phyloP scores from a whole-genome alignment of 176 grass and related monocot species.

The Chloris gayana region DNA sequence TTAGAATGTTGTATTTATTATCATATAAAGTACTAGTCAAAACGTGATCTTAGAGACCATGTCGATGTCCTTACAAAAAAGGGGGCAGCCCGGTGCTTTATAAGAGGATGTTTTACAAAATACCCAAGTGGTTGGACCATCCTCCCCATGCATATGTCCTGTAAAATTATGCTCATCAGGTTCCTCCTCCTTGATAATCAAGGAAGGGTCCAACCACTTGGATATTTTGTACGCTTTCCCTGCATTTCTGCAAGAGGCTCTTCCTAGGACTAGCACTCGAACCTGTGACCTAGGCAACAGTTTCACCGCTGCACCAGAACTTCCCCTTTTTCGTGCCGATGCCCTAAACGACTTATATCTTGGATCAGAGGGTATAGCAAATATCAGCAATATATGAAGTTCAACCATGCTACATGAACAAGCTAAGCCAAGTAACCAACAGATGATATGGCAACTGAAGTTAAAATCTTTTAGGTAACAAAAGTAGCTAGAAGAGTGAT shows the following conservation, averaged over 20 bases:
- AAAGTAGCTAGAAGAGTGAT: constrained; percentile 15
- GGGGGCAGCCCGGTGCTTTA: too few relatives aligned
- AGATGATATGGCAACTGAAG: not conserved
- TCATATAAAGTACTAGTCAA: not conserved
- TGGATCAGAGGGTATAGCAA: not conserved
- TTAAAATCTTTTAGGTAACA: not conserved
- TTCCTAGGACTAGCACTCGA: too few relatives aligned
- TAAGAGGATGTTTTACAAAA: too few relatives aligned
- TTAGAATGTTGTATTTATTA: not conserved
- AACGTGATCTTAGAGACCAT: not conserved
- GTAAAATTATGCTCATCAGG: too few relatives aligned
- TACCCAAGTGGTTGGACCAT: too few relatives aligned
- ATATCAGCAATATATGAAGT: not conserved
- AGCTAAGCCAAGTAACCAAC: not conserved
- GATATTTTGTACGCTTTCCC: too few relatives aligned
- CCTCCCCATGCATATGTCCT: too few relatives aligned
- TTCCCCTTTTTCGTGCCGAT: not conserved
- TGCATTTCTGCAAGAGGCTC: too few relatives aligned
- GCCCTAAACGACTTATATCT: not conserved
- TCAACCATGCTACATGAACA: not conserved
- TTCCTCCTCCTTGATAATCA: too few relatives aligned
- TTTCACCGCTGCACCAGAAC: too few relatives aligned
- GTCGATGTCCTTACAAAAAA: not conserved
- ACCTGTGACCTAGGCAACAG: too few relatives aligned
- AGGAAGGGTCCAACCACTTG: too few relatives aligned